Evolutionary conservation across 441 rosid genomes (phyloP).

Genomic region (Corymbia calophylla): DNA sequence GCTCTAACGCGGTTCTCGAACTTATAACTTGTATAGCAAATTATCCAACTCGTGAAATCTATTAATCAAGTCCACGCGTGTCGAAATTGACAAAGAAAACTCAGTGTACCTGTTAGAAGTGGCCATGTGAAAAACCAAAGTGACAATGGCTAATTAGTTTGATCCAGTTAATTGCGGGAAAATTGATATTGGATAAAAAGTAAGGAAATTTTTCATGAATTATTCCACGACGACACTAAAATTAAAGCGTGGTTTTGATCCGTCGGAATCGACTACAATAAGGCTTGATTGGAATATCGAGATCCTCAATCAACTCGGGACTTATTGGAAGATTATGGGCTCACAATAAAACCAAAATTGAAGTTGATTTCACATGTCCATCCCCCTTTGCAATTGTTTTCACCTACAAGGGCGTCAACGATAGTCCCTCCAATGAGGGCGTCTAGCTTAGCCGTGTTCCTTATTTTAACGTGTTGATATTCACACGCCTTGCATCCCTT

Average conservation of each 20-base stretch:
- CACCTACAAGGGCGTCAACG: too few species aligned
- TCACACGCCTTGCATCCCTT: too few species aligned
- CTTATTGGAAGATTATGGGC: too few species aligned
- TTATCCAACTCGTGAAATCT: background rate
- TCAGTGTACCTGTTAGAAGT: too few species aligned
- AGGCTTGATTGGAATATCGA: background rate
- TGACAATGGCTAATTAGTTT: background rate
- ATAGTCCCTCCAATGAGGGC: too few species aligned
- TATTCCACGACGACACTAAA: background rate
- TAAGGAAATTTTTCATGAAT: background rate
- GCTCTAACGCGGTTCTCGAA: background rate
- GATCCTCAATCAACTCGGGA: too few species aligned
- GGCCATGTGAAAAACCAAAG: background rate
- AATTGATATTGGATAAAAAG: background rate
- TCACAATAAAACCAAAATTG: too few species aligned
- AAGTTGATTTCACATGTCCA: too few species aligned
- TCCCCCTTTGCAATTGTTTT: too few species aligned
- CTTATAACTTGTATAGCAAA: background rate
- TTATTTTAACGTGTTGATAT: too few species aligned
- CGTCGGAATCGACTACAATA: accelerated
- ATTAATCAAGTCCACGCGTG: background rate
- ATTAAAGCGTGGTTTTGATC: background rate
- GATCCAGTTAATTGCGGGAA: background rate
- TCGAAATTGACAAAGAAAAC: background rate
- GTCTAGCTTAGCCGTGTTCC: too few species aligned